Evolutionary conservation across 1,284 basidiomycete species (phyloP), one percentile per base, ranked within the genome.

Genomic region (Schizophyllum amplum): DNA sequence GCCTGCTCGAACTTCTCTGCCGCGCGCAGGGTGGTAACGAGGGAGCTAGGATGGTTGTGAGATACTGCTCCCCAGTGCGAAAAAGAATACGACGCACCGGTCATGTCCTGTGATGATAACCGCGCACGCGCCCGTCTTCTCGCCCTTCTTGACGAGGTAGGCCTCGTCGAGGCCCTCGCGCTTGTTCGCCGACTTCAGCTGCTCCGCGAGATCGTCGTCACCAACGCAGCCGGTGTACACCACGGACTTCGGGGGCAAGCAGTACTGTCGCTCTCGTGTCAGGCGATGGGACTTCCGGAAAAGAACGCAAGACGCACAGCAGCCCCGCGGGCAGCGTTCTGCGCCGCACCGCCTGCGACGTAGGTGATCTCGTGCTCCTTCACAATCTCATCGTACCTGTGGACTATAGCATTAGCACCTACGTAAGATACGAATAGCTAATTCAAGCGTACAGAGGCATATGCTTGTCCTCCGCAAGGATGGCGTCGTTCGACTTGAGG

Each of bases 161-260:
- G 89, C 88, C 64, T 93, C 83, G 61, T 87, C 77, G 60, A 99
- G 83, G 6, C 94, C 94, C 73, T 98, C 97, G 59, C 89, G 87
- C 71, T 88, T 83, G 81, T 99, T 99, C 59, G 94, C 97, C 17
- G 79, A 82, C 65, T 89, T 86, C 60, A 98, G 84, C 68, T 97
- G 94, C 62, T 93, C 81, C 24, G 93, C 92, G 54, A 98, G 84
- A 51, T 86, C 83, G 66, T 99, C 97, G 60, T 94, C 82, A 57
- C 97, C 97, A 61, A 99, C 97, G 64, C 87, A 90, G 23, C 97
- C 97, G 47, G 94, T 83, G 80, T 94, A 99, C 33, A 94, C 96
- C 55, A 98, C 96, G n/a, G 94, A 95, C 58, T 84, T 76, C n/a
- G 84, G 78, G 5, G 94, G 94, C 52, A 96, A 84, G 55, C 95